These are phyloP conservation scores for Neoboletus subvelutipes DNA, from an alignment of 768 basidiomycete species.

Conservation along the genomic window DNA sequence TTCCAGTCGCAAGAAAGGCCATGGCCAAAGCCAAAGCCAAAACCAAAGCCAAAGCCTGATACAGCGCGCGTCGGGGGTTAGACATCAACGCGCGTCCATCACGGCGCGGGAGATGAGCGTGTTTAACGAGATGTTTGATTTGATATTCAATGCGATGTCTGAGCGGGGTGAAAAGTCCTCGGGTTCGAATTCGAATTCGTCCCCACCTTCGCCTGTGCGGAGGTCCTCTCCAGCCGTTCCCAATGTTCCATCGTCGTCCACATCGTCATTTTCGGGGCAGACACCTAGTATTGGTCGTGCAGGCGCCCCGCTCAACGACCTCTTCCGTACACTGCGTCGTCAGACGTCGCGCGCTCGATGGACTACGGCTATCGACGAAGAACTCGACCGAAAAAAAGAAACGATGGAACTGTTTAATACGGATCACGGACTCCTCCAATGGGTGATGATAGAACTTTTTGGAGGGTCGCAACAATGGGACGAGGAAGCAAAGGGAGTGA, in stretches of 20 bases:
- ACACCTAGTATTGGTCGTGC: slow-evolving; percentile 18
- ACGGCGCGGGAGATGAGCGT: slow-evolving; percentile 64
- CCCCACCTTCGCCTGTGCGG: slow-evolving; percentile 1
- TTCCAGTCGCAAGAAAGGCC: not conserved
- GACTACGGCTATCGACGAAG: slow-evolving; percentile 51
- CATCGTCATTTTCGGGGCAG: slow-evolving; percentile 2
- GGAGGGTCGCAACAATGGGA: slow-evolving; percentile 53
- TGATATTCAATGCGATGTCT: slow-evolving; percentile 60
- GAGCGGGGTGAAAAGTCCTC: slow-evolving; percentile 27
- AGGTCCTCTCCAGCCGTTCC: not conserved
- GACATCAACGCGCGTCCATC: slow-evolving; percentile 53
- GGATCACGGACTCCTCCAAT: slow-evolving; percentile 70
- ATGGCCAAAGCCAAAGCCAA: not conserved
- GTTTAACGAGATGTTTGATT: slow-evolving; percentile 72
- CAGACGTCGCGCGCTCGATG: slow-evolving; percentile 50
- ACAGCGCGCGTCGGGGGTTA: slow-evolving; percentile 12
- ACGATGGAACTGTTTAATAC: slow-evolving; percentile 67
- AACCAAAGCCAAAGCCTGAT: not conserved
- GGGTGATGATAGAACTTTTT: slow-evolving; percentile 72
- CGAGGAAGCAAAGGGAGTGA: slow-evolving; percentile 42
- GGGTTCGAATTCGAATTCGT: not conserved
- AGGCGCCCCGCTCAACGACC: slow-evolving; percentile 38
- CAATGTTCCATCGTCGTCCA: not conserved
- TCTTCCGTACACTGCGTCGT: slow-evolving; percentile 56
- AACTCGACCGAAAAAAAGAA: slow-evolving; percentile 69